A percentile compares a stretch with the other conserved stretches of the same genome.
These are phyloP conservation scores for Trichoderma endophyticum DNA, from an alignment of 2,329 filamentous ascomycete genomes.

Conservation along the genomic window DNA sequence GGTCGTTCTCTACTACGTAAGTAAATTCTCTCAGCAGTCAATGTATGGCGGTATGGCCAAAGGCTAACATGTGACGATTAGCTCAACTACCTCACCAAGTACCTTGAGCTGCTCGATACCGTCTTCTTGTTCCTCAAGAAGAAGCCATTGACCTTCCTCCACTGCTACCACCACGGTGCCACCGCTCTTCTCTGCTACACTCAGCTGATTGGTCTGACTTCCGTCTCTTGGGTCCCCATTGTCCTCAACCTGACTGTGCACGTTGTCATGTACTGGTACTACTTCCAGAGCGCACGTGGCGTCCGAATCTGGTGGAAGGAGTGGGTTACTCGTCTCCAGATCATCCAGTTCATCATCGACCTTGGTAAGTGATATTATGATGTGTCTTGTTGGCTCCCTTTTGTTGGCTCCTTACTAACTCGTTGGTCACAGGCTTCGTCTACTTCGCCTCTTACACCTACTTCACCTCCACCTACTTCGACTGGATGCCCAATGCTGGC, in stretches of 20 bases:
- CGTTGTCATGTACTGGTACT: conserved; percentile 99
- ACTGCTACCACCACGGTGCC: conserved; percentile 98
- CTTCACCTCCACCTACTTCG: conserved; percentile 89
- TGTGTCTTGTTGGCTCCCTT: background rate
- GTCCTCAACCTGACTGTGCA: conserved; percentile 89
- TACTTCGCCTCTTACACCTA: conserved; percentile 99
- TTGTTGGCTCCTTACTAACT: conserved; percentile 20
- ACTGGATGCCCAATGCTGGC: conserved; percentile 77
- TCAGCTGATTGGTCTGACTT: conserved; percentile 86
- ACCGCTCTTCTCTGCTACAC: conserved; percentile 98
- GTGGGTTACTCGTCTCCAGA: conserved; percentile 97
- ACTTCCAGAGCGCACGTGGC: conserved; percentile 97
- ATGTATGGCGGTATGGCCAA: background rate
- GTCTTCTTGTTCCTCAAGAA: conserved; percentile 98
- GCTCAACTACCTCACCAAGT: conserved; percentile 98
- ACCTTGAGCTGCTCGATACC: conserved; percentile 91
- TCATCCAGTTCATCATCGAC: conserved; percentile 95
- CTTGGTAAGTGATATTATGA: conserved; percentile 64
- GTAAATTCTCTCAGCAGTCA: conserved; percentile 32
- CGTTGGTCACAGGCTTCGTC: conserved; percentile 71
- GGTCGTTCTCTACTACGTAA: conserved; percentile 93
- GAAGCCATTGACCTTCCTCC: conserved; percentile 98
- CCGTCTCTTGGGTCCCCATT: conserved; percentile 94
- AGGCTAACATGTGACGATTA: conserved; percentile 45
- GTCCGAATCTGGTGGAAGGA: conserved; percentile 99